A percentile compares a stretch with the other conserved stretches of the same genome.
Conservation (phyloP, 805 yeast genomes). For the Yarrowia sp. region DNA sequence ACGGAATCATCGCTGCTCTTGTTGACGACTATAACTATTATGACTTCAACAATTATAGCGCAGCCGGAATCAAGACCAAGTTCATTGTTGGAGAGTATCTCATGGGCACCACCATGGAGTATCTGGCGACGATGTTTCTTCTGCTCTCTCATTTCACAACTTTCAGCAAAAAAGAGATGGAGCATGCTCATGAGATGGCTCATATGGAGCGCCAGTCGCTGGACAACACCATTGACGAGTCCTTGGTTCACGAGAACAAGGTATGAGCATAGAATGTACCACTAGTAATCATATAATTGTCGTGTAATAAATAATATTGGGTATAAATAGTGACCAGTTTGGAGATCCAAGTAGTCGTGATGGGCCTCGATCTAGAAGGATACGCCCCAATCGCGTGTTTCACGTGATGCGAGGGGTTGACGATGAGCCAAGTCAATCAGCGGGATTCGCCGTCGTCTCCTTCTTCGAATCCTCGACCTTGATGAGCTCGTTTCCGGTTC, state of each 20-base stretch:
- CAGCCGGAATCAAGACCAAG: not conserved
- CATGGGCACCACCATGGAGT: constrained; percentile 22
- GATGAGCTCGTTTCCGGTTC: constrained; percentile 1
- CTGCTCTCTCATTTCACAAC: not conserved
- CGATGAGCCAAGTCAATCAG: too few relatives aligned
- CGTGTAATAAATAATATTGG: not conserved
- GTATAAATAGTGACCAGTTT: too few relatives aligned
- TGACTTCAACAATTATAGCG: constrained; percentile 3
- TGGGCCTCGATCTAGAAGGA: too few relatives aligned
- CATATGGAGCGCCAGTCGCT: not conserved
- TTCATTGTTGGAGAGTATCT: not conserved
- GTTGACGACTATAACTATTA: not conserved
- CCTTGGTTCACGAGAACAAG: too few relatives aligned
- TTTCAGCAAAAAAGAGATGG: not conserved
- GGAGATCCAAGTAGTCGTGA: too few relatives aligned
- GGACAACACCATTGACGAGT: not conserved
- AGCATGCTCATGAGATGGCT: not conserved
- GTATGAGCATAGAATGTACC: too few relatives aligned
- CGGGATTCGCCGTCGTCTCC: not conserved
- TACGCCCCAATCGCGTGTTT: too few relatives aligned
- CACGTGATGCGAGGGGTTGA: too few relatives aligned
- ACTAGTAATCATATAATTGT: too few relatives aligned
- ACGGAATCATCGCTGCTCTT: constrained; percentile 10
- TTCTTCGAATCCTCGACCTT: not conserved
- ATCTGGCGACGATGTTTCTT: not conserved